Evolutionary conservation across 352 stramenopile genomes (phyloP).

Genomic region (Globisporangium paroecandrum): DNA sequence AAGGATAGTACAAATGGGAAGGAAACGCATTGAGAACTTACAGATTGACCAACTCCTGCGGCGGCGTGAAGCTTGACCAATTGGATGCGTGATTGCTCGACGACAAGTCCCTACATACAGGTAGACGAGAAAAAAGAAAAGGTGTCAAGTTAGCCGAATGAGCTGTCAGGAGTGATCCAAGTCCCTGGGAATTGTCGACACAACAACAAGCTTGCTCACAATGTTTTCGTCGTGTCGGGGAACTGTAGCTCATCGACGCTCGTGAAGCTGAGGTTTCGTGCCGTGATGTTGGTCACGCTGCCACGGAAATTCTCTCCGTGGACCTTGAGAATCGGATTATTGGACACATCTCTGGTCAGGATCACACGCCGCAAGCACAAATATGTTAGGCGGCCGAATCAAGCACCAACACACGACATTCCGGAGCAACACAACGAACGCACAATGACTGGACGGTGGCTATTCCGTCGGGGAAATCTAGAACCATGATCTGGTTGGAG

Average conservation of each 20-base stretch:
- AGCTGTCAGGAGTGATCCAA: no score
- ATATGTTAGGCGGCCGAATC: no score
- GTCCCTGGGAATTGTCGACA: no score
- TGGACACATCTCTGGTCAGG: conserved; percentile 11
- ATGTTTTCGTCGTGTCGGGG: conserved; percentile 3
- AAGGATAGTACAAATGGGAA: neutral
- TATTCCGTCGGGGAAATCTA: conserved; percentile 13
- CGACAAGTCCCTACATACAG: conserved; percentile 5
- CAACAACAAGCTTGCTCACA: neutral
- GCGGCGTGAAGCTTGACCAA: conserved; percentile 14
- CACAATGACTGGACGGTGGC: conserved; percentile 6
- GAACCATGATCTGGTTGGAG: conserved; percentile 10
- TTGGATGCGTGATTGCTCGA: conserved; percentile 9
- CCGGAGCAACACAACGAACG: neutral
- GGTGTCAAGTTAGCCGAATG: neutral
- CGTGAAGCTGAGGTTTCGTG: conserved; percentile 17
- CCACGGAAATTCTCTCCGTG: neutral
- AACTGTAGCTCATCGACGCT: conserved; percentile 7
- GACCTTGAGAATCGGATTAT: conserved; percentile 14
- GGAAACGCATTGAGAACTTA: neutral
- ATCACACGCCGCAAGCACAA: neutral
- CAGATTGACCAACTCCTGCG: neutral
- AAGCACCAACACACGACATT: no score
- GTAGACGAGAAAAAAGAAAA: neutral
- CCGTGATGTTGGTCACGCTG: neutral